Base-by-base conservation (phyloP, 108 stramenopile species). In the Pseudonitzschia multistriata region DNA sequence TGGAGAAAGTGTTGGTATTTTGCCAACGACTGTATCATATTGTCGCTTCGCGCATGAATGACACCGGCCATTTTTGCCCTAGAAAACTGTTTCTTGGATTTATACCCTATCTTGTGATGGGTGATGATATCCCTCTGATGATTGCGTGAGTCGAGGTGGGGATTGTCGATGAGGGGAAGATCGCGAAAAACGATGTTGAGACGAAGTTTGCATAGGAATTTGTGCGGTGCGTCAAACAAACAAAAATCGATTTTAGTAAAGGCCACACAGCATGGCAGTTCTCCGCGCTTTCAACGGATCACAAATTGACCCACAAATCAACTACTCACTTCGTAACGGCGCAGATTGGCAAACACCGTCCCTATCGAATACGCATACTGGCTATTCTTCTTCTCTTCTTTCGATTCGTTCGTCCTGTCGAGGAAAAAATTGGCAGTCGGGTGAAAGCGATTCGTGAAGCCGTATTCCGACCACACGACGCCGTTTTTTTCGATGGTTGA, bases 61-160 rank as follows among this genome's bases (percentile, higher is more conserved):
- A 59, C 34, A 33, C 57, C 57, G 0, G 13, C 8, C 31, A 35
- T 33, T 37, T 35, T 35, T 59, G 57, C 57, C 29, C 57, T 0
- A 0, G 57, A n/a, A 35, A 35, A 59, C 6, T 35, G 1, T 30
- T 35, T 59, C 15, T 59, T 33, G 33, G 57, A 19, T 59, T 59
- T 59, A 13, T 30, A 59, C 33, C 57, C 29, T 30, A 59, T 59
- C 17, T 59, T 59, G 34, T 59, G 57, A 33, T 59, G 57, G 25
- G 57, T 59, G 15, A 59, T 59, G 33, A 59, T 59, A 15, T 59
- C 57, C 15, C 34, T 21, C 42, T 45, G 42, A 7, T 1, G 17
- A 45, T 45, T 10, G 7, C 42, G 42, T 45, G 8, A 13, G 42
- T 17, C 13, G 17, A 45, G 13, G 2, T 17, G 42, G 42, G 13